A percentile compares a stretch with the other conserved stretches of the same genome.
phyloP scores from a whole-genome alignment of 2,329 filamentous ascomycete species.

The Clarireedia sp. region DNA sequence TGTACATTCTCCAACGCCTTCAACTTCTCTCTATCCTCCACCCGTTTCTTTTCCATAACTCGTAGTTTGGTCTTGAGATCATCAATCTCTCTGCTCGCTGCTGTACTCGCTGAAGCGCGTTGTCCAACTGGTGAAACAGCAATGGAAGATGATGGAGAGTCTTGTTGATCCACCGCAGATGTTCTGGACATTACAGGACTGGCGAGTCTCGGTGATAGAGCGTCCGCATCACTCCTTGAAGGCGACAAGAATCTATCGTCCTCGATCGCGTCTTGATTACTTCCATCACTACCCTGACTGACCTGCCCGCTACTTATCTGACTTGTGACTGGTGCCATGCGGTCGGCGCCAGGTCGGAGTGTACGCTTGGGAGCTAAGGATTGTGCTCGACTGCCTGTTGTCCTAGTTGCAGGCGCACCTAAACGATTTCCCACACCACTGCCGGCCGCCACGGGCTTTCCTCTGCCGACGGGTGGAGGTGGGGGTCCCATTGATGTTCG shows the following conservation, averaged over 20 bases:
- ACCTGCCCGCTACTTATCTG: slow-evolving; percentile 24
- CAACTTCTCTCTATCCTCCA: slow-evolving; percentile 78
- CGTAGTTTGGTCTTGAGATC: slow-evolving; percentile 82
- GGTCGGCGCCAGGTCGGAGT: slow-evolving; percentile 25
- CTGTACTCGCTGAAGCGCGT: slow-evolving; percentile 22
- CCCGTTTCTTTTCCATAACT: slow-evolving; percentile 77
- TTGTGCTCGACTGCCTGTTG: slow-evolving; percentile 12
- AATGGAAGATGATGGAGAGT: slow-evolving; percentile 22
- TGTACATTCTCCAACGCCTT: slow-evolving; percentile 71
- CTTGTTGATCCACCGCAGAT: slow-evolving; percentile 16
- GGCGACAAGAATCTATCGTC: slow-evolving; percentile 34
- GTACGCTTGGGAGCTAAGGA: slow-evolving; percentile 25
- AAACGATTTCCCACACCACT: slow-evolving; percentile 28
- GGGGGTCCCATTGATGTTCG: slow-evolving; percentile 65
- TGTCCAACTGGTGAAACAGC: slow-evolving; percentile 20
- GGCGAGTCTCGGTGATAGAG: slow-evolving; percentile 25
- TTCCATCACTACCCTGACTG: slow-evolving; percentile 22
- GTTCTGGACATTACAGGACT: slow-evolving; percentile 25
- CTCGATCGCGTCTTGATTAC: slow-evolving; percentile 23
- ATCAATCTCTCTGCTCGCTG: slow-evolving; percentile 57
- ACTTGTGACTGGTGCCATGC: slow-evolving; percentile 26
- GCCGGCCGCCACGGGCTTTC: slow-evolving; percentile 32
- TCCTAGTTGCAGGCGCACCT: slow-evolving; percentile 15
- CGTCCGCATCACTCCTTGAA: slow-evolving; percentile 39
- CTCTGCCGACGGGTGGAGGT: slow-evolving; percentile 25